Evolutionary conservation across 257 asterid species (phyloP).

Genomic region (Solanum rostratum): DNA sequence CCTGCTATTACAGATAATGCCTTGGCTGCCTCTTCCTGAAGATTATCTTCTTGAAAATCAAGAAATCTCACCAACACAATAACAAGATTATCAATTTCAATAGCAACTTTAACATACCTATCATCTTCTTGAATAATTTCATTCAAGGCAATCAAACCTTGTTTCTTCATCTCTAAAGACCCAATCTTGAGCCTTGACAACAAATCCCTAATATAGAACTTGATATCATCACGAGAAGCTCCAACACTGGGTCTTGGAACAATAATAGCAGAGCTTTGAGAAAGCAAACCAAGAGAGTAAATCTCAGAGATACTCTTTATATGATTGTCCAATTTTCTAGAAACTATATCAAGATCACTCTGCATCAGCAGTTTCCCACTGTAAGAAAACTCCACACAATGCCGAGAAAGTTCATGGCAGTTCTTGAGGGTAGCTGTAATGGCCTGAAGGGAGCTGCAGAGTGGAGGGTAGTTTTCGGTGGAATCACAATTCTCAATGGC

Average conservation of each 20-base stretch:
- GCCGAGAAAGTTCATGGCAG: conserved; percentile 37
- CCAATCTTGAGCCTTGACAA: conserved; percentile 67
- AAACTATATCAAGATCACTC: conserved; percentile 68
- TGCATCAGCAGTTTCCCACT: conserved; percentile 85
- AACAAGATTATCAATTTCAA: conserved; percentile 47
- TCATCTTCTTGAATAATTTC: conserved; percentile 59
- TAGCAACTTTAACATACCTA: conserved; percentile 38
- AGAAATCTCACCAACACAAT: conserved; percentile 42
- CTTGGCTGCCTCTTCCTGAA: conserved; percentile 59
- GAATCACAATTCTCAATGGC: conserved; percentile 56
- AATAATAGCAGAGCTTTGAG: conserved; percentile 57
- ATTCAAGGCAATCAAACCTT: conserved; percentile 51
- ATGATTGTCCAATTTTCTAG: conserved; percentile 43
- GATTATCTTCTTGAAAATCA: conserved; percentile 39
- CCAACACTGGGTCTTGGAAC: conserved; percentile 55
- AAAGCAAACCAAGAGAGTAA: conserved; percentile 54
- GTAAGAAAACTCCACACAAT: conserved; percentile 47
- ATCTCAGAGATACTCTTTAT: conserved; percentile 38
- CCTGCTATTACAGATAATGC: conserved; percentile 50
- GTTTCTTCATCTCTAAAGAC: conserved; percentile 59
- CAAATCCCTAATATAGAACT: conserved; percentile 56
- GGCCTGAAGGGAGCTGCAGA: conserved; percentile 37
- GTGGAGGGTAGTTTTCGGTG: conserved; percentile 26
- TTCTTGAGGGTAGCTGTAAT: conserved; percentile 30
- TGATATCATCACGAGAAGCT: conserved; percentile 65